Evolutionary conservation across 2,329 filamentous ascomycete genomes (phyloP), one percentile per base, ranked within the genome.

Genomic region (Beauveria sp.): DNA sequence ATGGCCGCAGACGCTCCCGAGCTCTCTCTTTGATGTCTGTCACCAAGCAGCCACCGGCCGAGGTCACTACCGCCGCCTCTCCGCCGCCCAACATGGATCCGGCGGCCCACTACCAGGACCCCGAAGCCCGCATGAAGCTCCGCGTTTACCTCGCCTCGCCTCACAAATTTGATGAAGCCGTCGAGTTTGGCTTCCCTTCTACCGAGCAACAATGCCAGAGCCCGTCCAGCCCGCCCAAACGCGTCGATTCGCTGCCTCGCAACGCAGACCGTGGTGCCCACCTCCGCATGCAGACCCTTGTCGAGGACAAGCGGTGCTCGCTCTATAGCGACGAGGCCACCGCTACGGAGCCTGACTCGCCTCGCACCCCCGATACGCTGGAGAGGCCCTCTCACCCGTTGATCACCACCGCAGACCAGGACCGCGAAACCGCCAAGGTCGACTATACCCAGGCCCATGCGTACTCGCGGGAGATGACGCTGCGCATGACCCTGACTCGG

Each of bases 121-220:
- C 92, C 0, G 90, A 96, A 70, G 91, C 92, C 44, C 85, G 93
- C 40, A 80, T 91, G 67, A 96, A 96, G 74, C 79, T 97, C 22
- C 86, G 92, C 14, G 86, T 91, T 7, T 96, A 92, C 68, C 83
- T 96, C 22, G 89, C 90, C 8, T 96, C 92, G 1, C 89, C 92
- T 1, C 90, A 96, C 66, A 96, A 96, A 71, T 97, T 97, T 67
- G 93, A 97, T n/a, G 93, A 97, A 74, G 92, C 91, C 1, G 84
- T 97, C 57, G 90, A 96, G 71, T 97, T 96, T 73, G 93, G 93
- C 0, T 97, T 97, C 68, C 91, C 92, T 0, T 85, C 87, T 0
- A 78, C 79, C 41, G 81, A 85, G 40, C 73, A 74, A n/a, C 67
- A 64, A 6, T 59, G 64, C 4, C 63, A 67, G 51, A 58, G 50